Conservation (phyloP, 2,329 filamentous ascomycete species). For the Colletotrichum sp. region DNA sequence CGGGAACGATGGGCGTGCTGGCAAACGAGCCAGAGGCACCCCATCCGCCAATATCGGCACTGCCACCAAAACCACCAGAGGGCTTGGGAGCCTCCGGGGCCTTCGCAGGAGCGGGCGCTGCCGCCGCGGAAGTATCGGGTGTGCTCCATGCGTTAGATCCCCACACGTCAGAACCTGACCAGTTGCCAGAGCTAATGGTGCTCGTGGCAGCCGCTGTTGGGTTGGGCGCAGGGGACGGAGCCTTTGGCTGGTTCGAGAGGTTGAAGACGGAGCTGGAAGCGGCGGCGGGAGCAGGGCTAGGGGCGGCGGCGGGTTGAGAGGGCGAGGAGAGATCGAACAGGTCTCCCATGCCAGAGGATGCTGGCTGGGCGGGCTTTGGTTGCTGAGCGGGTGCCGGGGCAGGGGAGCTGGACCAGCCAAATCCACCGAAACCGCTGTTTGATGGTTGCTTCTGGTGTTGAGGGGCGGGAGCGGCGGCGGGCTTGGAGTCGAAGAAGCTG, state of each 20-base stretch:
- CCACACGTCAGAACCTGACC: constrained; percentile 75
- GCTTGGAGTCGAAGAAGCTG: constrained; percentile 81
- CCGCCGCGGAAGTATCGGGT: constrained; percentile 55
- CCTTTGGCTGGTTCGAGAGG: constrained; percentile 63
- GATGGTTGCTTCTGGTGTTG: constrained; percentile 55
- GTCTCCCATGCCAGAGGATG: constrained; percentile 69
- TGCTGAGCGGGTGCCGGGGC: constrained; percentile 36
- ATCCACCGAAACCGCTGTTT: constrained; percentile 69
- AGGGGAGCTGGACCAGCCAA: constrained; percentile 64
- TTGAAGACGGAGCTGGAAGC: constrained; percentile 78
- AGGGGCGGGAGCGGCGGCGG: constrained; percentile 57
- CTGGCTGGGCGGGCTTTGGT: constrained; percentile 47
- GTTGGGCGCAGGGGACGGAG: constrained; percentile 41
- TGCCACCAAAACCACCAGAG: constrained; percentile 33
- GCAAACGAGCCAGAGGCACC: constrained; percentile 58
- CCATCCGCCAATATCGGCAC: constrained; percentile 67
- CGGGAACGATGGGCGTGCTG: constrained; percentile 64
- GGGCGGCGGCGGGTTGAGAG: constrained; percentile 38
- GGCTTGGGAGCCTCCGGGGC: constrained; percentile 32
- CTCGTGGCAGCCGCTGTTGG: constrained; percentile 39
- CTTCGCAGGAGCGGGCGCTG: constrained; percentile 63
- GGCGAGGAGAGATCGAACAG: constrained; percentile 77
- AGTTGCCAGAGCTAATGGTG: constrained; percentile 39
- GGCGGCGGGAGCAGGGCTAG: constrained; percentile 41
- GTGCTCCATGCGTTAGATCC: constrained; percentile 84